A percentile compares a stretch with the other conserved stretches of the same genome.
Evolutionary conservation across 805 yeast genomes (phyloP).

Genomic region (Metschnikowia dekortorum): DNA sequence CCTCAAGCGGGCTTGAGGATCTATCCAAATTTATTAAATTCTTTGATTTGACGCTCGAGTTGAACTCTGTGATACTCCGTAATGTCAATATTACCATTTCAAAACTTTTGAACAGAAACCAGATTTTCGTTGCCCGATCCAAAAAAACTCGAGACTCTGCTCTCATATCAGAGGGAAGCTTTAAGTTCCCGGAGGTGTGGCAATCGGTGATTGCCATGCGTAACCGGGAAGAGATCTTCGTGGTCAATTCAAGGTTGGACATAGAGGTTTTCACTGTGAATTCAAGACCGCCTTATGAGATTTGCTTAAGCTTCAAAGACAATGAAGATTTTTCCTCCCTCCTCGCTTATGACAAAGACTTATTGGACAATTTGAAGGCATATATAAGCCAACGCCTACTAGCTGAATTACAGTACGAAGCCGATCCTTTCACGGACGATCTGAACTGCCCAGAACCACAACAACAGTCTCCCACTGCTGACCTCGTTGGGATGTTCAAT

Average conservation of each 20-base stretch:
- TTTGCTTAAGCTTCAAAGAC: constrained; percentile 23
- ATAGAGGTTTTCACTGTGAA: constrained; percentile 21
- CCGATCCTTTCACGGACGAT: constrained; percentile 7
- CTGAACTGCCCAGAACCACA: background rate
- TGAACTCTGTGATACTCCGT: constrained; percentile 32
- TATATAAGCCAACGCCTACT: constrained; percentile 23
- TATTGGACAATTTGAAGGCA: constrained; percentile 22
- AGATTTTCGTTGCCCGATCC: constrained; percentile 29
- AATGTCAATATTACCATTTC: constrained; percentile 27
- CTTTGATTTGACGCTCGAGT: constrained; percentile 29
- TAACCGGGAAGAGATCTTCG: constrained; percentile 26
- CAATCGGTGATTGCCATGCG: constrained; percentile 10
- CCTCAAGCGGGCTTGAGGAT: constrained; percentile 13
- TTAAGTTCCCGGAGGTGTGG: constrained; percentile 14
- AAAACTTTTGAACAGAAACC: constrained; percentile 30
- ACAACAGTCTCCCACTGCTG: background rate
- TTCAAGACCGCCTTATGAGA: constrained; percentile 12
- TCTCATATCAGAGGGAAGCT: constrained; percentile 1
- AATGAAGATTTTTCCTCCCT: constrained; percentile 29
- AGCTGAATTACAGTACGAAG: constrained; percentile 11
- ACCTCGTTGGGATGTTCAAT: background rate
- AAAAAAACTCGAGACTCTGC: background rate
- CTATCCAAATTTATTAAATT: constrained; percentile 14
- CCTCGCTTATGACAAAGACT: constrained; percentile 23
- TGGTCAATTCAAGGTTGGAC: constrained; percentile 26